A percentile compares a stretch with the other conserved stretches of the same genome.
phyloP scores from a whole-genome alignment of 2,329 filamentous ascomycete species.

The Paramyrothecium sp. region DNA sequence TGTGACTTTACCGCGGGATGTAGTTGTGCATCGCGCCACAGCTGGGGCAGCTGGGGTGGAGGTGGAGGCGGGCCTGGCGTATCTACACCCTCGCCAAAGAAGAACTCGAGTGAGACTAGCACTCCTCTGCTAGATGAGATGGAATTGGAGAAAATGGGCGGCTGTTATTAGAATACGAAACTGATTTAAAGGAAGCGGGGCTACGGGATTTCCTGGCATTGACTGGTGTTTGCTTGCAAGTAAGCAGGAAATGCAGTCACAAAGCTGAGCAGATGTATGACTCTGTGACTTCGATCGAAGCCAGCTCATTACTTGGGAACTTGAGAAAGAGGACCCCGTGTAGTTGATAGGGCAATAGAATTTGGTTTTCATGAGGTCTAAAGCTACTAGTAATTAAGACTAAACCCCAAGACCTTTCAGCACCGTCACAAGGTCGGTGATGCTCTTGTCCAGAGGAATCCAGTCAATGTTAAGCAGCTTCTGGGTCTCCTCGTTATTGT shows the following conservation, averaged over 20 bases:
- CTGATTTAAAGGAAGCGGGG: neutral
- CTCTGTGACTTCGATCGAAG: neutral
- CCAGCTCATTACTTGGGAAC: neutral
- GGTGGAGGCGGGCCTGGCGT: constrained; percentile 7
- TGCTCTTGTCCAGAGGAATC: constrained; percentile 58
- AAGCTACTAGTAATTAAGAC: too few relatives aligned
- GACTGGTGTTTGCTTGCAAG: too few relatives aligned
- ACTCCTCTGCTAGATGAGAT: constrained; percentile 16
- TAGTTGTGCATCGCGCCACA: constrained; percentile 22
- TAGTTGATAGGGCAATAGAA: too few relatives aligned
- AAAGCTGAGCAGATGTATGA: neutral
- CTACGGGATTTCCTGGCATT: too few relatives aligned
- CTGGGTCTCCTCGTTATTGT: constrained; percentile 58
- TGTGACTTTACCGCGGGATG: constrained; percentile 28
- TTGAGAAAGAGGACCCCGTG: neutral
- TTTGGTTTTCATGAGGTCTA: too few relatives aligned
- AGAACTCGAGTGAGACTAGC: neutral
- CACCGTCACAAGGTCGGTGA: constrained; percentile 63
- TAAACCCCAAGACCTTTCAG: constrained; percentile 46
- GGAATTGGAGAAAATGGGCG: constrained; percentile 24
- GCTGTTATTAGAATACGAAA: constrained; percentile 15
- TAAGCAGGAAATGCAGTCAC: too few relatives aligned
- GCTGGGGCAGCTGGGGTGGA: constrained; percentile 32
- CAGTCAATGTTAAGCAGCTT: constrained; percentile 63
- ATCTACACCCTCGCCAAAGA: constrained; percentile 6